Conservation (phyloP, 2,329 filamentous ascomycete genomes). For the Penicillium sp. region DNA sequence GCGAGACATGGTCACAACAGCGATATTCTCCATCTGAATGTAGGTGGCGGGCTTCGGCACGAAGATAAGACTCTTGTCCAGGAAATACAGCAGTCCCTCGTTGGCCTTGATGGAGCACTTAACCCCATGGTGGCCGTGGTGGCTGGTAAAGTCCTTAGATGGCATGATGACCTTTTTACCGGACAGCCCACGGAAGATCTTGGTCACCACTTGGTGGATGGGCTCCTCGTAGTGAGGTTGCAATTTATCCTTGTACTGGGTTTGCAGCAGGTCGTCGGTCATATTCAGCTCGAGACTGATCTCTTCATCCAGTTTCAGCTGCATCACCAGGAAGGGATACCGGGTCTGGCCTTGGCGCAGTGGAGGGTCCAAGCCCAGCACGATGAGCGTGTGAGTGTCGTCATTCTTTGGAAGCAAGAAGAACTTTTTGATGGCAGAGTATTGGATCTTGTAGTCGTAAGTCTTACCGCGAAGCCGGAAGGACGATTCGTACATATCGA, state of each 20-base stretch:
- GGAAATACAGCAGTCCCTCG: slow-evolving; percentile 91
- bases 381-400: slow-evolving; percentile 90
- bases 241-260: slow-evolving; percentile 84
- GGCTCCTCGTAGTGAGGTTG: slow-evolving; percentile 87
- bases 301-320: slow-evolving; percentile 96
- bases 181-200: slow-evolving; percentile 89
- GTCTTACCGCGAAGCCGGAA: slow-evolving; percentile 97
- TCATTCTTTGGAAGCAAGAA: slow-evolving; percentile 99
- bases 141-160: slow-evolving; percentile 88
- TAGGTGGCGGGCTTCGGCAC: slow-evolving; percentile 97
- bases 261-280: slow-evolving; percentile 77
- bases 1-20: slow-evolving; percentile 88
- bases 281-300: slow-evolving; percentile 95
- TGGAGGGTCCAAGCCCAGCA: slow-evolving; percentile 88
- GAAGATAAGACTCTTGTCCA: slow-evolving; percentile 98
- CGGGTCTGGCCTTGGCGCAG: slow-evolving; percentile 94
- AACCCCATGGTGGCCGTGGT: slow-evolving; percentile 89
- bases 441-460: slow-evolving; percentile 99
- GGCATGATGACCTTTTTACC: slow-evolving; percentile 94
- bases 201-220: slow-evolving; percentile 85
- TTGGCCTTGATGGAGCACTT: slow-evolving; percentile 99
- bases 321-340: slow-evolving; percentile 98
- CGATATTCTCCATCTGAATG: slow-evolving; percentile 88
- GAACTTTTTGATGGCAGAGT: slow-evolving; percentile 96
- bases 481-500: slow-evolving; percentile 98